Base-by-base conservation (phyloP, 169 alveolate species). In the Besnoitia besnoiti region DNA sequence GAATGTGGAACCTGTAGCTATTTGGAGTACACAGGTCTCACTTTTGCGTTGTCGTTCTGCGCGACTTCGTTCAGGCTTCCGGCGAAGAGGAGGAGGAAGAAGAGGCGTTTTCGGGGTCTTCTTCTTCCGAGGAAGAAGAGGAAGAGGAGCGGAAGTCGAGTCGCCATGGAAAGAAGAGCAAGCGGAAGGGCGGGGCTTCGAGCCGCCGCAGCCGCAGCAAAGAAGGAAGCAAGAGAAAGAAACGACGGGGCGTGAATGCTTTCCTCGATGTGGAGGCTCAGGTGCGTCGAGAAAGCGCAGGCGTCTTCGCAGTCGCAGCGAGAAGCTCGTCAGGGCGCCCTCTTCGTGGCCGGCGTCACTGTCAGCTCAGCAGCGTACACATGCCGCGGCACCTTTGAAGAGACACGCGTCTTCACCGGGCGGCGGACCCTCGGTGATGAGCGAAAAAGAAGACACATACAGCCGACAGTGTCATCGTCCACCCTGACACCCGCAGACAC, bases 211-310 rank as follows among this genome's bases (percentile, higher is more conserved):
- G 87, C 30, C 49, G 87, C 10, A 77, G 87, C 59, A 37, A 39
- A 44, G 87, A 77, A 14, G 87, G 61, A 4, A 35, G 87, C 40
- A 30, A 37, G 33, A 30, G 87, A 27, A 77, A 77, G 55, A 85
- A 55, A 85, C 76, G 90, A 0, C 3, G 90, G 51, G 67, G 80
- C 3, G 90, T 85, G 42, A 85, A 30, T 27, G 90, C 90, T 55
- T 85, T 85, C 90, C 51, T 85, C 59, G 90, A 85, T 85, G 90
- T 85, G 40, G 90, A 85, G 35, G 90, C 90, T 1, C 90, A 85
- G 80, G 90, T 85, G 35, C 24, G 67, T 19, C 30, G n/a, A n/a
- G n/a, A n/a, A n/a, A n/a, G n/a, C n/a, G n/a, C n/a, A n/a, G n/a
- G n/a, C n/a, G n/a, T n/a, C n/a, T n/a, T n/a, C n/a, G n/a, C n/a